Percentiles rank a stretch among this genome's conserved stretches.
phyloP scores from a whole-genome alignment of 768 basidiomycete species.

The Clavaria fumosa region DNA sequence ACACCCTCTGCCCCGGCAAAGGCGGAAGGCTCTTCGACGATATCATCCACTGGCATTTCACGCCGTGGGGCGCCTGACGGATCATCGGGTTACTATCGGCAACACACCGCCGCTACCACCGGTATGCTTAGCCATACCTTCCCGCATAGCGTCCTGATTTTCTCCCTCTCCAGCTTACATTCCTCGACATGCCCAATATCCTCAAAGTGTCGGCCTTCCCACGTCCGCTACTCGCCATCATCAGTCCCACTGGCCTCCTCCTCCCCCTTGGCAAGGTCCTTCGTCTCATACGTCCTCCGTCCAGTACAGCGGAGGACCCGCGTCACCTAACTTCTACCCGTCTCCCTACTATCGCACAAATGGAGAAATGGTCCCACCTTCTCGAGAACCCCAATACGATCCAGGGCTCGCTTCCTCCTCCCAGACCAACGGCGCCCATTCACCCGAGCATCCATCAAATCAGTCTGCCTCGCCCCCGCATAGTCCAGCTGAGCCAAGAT shows the following conservation, averaged over 20 bases:
- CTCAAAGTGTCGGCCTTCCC: slow-evolving; percentile 28
- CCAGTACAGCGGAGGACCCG: slow-evolving; percentile 12
- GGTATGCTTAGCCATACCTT: slow-evolving; percentile 18
- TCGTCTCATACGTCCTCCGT: too few relatives aligned
- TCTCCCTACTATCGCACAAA: slow-evolving; percentile 37
- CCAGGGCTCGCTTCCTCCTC: slow-evolving; percentile 5
- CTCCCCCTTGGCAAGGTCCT: slow-evolving; percentile 27
- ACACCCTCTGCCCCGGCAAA: slow-evolving; percentile 32
- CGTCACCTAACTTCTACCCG: slow-evolving; percentile 21
- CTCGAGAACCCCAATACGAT: slow-evolving; percentile 13
- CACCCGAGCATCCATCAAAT: slow-evolving; percentile 1
- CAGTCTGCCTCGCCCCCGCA: background rate
- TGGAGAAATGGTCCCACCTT: slow-evolving; percentile 4
- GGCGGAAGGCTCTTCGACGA: slow-evolving; percentile 13
- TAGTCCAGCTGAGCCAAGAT: background rate
- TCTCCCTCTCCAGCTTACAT: background rate
- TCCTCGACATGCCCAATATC: slow-evolving; percentile 28
- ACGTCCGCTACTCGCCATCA: slow-evolving; percentile 37
- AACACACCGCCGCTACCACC: slow-evolving; percentile 36
- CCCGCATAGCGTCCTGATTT: slow-evolving; percentile 1
- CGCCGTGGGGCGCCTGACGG: slow-evolving; percentile 20
- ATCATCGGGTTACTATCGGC: slow-evolving; percentile 49
- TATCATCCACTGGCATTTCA: slow-evolving; percentile 12
- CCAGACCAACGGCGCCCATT: slow-evolving; percentile 1
- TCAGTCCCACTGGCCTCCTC: slow-evolving; percentile 26